Percentiles rank a stretch among this genome's conserved stretches.
phyloP scores from a whole-genome alignment of 768 basidiomycete species.

The Ramaria sp. region DNA sequence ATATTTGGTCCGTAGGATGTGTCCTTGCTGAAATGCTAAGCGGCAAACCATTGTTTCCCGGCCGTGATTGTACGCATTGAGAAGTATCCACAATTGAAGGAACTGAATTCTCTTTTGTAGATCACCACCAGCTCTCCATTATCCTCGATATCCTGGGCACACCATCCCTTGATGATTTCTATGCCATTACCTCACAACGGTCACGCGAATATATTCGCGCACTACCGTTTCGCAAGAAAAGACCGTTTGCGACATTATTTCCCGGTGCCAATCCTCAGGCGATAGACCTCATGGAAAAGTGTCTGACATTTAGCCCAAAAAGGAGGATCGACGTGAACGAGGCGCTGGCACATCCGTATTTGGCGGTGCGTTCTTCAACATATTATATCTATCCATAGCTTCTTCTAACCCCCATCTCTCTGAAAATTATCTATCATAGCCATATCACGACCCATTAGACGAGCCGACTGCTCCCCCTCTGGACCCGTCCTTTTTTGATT shows the following conservation, averaged over 20 bases:
- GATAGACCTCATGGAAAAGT: slow-evolving; percentile 69
- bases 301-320: slow-evolving; percentile 77
- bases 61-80: slow-evolving; percentile 47
- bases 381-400: not conserved
- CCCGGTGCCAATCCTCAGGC: slow-evolving; percentile 68
- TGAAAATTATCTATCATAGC: slow-evolving; percentile 27
- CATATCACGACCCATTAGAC: slow-evolving; percentile 83
- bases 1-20: slow-evolving; percentile 81
- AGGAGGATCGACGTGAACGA: slow-evolving; percentile 82
- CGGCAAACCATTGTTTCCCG: slow-evolving; percentile 93
- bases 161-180: slow-evolving; percentile 86
- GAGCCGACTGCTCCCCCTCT: slow-evolving; percentile 74
- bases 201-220: slow-evolving; percentile 85
- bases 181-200: slow-evolving; percentile 73
- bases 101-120: slow-evolving; percentile 24
- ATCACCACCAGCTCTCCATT: slow-evolving; percentile 87
- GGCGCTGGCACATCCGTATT: slow-evolving; percentile 82
- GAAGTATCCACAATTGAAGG: slow-evolving; percentile 1
- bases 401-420: not conserved
- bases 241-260: slow-evolving; percentile 57
- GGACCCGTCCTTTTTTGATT: slow-evolving; percentile 74
- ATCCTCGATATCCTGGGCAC: slow-evolving; percentile 94
- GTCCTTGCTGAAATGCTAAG: slow-evolving; percentile 96
- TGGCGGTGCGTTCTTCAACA: slow-evolving; percentile 38
- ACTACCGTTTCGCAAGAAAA: slow-evolving; percentile 76